Percentiles rank a stretch among this genome's conserved stretches.
phyloP scores from a whole-genome alignment of 176 grass and related monocot genomes.

The Chrysopogon serrulatus region DNA sequence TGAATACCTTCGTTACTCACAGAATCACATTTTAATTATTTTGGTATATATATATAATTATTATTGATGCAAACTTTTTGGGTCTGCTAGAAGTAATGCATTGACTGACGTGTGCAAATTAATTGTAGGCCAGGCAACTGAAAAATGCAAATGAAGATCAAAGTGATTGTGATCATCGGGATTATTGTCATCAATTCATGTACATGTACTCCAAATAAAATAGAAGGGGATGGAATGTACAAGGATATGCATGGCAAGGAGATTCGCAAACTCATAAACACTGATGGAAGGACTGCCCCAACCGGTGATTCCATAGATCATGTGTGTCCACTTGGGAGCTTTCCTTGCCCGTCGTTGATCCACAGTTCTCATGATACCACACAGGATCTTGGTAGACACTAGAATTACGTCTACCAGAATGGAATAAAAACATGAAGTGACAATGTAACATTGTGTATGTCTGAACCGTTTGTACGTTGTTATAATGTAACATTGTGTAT shows the following conservation, averaged over 20 bases:
- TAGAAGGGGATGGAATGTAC: neutral
- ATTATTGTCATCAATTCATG: neutral
- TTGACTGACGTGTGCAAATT: neutral
- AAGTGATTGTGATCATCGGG: neutral
- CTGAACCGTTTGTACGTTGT: too few species aligned
- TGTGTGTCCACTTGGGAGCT: constrained; percentile 22
- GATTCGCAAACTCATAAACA: neutral
- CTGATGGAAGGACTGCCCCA: constrained; percentile 30
- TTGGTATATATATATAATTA: neutral
- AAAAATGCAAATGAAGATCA: neutral
- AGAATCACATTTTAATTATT: neutral
- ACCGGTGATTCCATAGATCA: constrained; percentile 2
- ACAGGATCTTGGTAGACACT: neutral
- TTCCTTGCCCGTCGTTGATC: neutral
- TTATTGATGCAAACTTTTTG: neutral
- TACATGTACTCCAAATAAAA: neutral
- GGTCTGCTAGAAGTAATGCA: neutral
- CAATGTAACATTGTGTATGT: neutral
- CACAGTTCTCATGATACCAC: neutral
- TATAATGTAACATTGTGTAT: neutral
- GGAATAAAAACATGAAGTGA: neutral
- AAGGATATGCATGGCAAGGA: neutral
- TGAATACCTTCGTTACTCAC: neutral
- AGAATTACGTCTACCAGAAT: neutral
- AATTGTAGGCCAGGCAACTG: neutral